These are phyloP conservation scores for Aspergillus steynii DNA, from an alignment of 495 filamentous ascomycete genomes.

Conservation along the genomic window DNA sequence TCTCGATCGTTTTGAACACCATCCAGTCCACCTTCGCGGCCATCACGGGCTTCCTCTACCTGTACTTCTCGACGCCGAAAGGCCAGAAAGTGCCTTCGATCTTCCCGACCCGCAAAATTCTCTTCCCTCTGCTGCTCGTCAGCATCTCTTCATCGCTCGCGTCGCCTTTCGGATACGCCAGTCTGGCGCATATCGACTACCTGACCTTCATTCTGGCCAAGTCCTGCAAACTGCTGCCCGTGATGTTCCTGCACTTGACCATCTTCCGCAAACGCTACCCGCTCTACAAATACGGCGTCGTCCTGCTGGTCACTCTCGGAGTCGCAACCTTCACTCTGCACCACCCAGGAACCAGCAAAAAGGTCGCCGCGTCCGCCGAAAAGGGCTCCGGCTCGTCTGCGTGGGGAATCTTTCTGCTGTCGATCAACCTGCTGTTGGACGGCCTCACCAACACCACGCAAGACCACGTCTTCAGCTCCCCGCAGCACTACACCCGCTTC, in stretches of 20 bases:
- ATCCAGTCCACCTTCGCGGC: slow-evolving; percentile 92
- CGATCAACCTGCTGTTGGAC: slow-evolving; percentile 93
- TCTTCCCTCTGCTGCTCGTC: slow-evolving; percentile 80
- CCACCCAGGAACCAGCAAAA: slow-evolving; percentile 71
- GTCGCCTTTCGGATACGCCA: slow-evolving; percentile 92
- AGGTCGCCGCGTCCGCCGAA: slow-evolving; percentile 52
- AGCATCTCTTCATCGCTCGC: slow-evolving; percentile 85
- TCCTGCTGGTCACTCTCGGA: slow-evolving; percentile 83
- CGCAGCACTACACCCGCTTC: slow-evolving; percentile 64
- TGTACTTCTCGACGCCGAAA: slow-evolving; percentile 63
- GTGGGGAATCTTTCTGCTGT: slow-evolving; percentile 82
- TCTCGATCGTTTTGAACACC: slow-evolving; percentile 92
- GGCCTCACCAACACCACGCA: slow-evolving; percentile 95
- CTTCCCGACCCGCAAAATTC: slow-evolving; percentile 72
- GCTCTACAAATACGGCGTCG: slow-evolving; percentile 94
- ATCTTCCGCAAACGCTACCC: slow-evolving; percentile 89
- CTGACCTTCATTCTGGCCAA: slow-evolving; percentile 98
- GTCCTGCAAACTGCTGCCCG: slow-evolving; percentile 93
- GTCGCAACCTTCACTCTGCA: slow-evolving; percentile 94
- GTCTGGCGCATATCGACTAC: slow-evolving; percentile 94
- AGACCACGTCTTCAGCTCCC: slow-evolving; percentile 83
- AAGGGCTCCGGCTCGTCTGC: slow-evolving; percentile 52
- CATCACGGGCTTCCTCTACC: slow-evolving; percentile 77
- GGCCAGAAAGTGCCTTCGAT: slow-evolving; percentile 58
- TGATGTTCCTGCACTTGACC: slow-evolving; percentile 95